Percentiles rank a stretch among this genome's conserved stretches.
Conservation (phyloP, 2,329 filamentous ascomycete genomes). For the Trichoderma asperellum region DNA sequence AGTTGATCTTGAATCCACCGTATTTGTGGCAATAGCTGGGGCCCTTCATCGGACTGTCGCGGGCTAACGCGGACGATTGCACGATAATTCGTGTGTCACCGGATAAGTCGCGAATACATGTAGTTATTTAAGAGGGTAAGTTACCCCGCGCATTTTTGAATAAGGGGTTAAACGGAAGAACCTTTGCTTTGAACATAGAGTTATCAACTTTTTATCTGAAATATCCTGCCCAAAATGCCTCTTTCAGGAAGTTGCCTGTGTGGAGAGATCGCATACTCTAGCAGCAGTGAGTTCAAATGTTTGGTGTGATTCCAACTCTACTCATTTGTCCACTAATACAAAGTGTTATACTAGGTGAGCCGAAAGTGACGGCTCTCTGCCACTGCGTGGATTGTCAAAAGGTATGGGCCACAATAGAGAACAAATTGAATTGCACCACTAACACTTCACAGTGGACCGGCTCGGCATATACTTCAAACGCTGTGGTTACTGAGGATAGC, state of each 20-base stretch:
- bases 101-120: background rate
- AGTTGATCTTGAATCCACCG: background rate
- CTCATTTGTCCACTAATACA: background rate
- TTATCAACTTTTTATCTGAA: background rate
- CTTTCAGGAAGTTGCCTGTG: constrained; percentile 6
- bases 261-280: background rate
- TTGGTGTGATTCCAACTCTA: background rate
- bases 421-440: background rate
- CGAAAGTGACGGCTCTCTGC: constrained; percentile 52
- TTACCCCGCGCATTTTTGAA: background rate
- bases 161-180: no score
- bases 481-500: constrained; percentile 50
- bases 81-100: background rate
- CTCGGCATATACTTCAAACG: constrained; percentile 59
- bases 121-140: background rate
- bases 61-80: background rate
- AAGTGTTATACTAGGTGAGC: constrained; percentile 42
- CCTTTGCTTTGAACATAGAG: background rate
- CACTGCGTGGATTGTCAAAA: constrained; percentile 61
- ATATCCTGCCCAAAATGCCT: background rate
- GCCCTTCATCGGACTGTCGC: background rate
- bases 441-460: constrained; percentile 49
- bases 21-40: background rate
- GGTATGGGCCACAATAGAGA: constrained; percentile 36
- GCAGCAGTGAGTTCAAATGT: background rate